Base-by-base conservation (phyloP, 78 protist genomes). In the Capsaspora owczarzaki region DNA sequence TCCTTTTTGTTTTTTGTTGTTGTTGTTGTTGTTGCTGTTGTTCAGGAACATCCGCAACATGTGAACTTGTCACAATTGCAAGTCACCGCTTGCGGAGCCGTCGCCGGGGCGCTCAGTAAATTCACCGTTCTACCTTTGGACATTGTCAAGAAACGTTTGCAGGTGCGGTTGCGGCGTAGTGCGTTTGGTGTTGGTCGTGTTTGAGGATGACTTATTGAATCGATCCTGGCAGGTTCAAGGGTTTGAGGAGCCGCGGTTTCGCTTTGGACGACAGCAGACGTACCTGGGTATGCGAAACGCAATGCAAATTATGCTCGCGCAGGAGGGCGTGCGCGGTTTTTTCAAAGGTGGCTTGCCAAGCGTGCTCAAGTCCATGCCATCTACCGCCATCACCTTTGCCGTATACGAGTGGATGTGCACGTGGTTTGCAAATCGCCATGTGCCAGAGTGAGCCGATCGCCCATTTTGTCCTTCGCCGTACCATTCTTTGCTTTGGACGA, bases 321-420 rank as follows among this genome's bases (percentile, higher is more conserved):
- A 75, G 38, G 79, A 75, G 79, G 79, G 79, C 35, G 14, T 75
- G 33, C 40, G 5, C 35, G 79, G 56, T 8, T 43, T 75, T 20
- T 75, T 37, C 47, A 75, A 75, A 43, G 79, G 79, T 25, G 41
- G 22, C 31, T 23, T 4, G 44, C 49, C 44, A 12, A 46, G 51
- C 51, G 12, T 46, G 12, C 51, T 46, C 25, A 46, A 46, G 51
- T 5, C 51, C 25, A 12, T 12, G 51, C 51, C 51, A 12, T 5
- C 51, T 5, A 14, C 51, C 51, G 51, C 51, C 5, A 12, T 46
- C 25, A 46, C 51, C 51, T 46, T 46, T 46, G 51, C 12, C 12
- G 51, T 46, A 12, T 46, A 46, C 12, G 51, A 46, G 51, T 5
- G 51, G 25, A 12, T 46, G 25, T 14, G 12, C 25, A 5, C 25